Evolutionary conservation across 225 moss, liverwort and hornwort genomes (phyloP).

Genomic region (Pseudoscleropodium purum): DNA sequence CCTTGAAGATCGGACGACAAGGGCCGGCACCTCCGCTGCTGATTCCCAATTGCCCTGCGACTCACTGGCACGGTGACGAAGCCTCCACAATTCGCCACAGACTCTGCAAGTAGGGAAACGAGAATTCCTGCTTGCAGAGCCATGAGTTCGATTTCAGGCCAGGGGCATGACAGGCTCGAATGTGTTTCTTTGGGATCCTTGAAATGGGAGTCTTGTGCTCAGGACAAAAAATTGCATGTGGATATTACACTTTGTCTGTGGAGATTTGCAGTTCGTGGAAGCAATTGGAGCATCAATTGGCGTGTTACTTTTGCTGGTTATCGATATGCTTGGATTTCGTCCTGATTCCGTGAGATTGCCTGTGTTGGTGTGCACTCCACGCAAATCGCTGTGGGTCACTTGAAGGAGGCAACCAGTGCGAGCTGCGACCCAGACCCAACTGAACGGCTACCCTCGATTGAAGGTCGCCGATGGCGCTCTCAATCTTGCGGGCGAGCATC

Average conservation of each 20-base stretch:
- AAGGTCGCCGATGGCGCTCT: too few species aligned
- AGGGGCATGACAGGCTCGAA: background rate
- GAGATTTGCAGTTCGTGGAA: background rate
- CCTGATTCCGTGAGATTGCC: background rate
- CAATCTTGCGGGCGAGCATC: background rate
- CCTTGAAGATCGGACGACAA: constrained; percentile 5
- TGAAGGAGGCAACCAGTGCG: background rate
- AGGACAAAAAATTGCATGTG: background rate
- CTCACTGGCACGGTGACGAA: background rate
- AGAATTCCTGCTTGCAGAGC: background rate
- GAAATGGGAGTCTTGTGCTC: background rate
- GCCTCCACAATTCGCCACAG: background rate
- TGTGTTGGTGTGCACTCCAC: background rate
- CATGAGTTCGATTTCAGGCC: background rate
- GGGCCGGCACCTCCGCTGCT: background rate
- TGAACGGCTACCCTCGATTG: background rate
- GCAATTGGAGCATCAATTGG: background rate
- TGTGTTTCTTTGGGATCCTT: background rate
- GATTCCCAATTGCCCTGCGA: background rate
- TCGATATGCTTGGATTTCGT: background rate
- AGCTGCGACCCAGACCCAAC: background rate
- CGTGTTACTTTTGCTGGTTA: background rate
- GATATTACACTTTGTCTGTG: background rate
- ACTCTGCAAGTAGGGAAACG: background rate
- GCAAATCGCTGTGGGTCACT: background rate